Conservation (phyloP, 2,329 filamentous ascomycete species). For the Monosporascus sp. region DNA sequence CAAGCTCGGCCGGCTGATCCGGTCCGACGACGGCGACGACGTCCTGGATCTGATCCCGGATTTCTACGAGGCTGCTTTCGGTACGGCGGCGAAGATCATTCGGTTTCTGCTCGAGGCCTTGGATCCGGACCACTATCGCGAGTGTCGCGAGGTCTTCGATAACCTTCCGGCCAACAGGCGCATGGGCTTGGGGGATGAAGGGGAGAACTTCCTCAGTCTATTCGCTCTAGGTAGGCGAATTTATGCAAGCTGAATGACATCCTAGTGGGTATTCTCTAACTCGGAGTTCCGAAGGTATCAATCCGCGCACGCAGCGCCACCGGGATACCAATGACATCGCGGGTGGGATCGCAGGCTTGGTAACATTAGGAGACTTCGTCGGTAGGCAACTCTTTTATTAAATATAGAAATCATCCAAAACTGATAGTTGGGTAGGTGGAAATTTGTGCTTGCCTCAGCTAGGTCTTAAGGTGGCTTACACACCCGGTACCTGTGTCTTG, state of each 20-base stretch:
- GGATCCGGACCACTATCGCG: not conserved
- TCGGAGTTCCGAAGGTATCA: not conserved
- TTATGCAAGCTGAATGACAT: too few species aligned
- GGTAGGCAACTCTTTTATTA: not conserved
- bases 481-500: slow-evolving; percentile 6
- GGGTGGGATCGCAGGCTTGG: slow-evolving; percentile 3
- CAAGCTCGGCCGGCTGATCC: not conserved
- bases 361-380: slow-evolving; percentile 5
- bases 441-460: slow-evolving; percentile 6
- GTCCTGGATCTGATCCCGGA: not conserved
- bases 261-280: too few species aligned
- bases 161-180: not conserved
- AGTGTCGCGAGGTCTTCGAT: not conserved
- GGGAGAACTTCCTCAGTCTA: slow-evolving; percentile 2
- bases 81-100: slow-evolving; percentile 1
- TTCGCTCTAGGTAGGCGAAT: slow-evolving; percentile 1
- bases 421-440: too few species aligned
- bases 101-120: slow-evolving; percentile 2
- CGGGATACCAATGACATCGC: slow-evolving; percentile 3
- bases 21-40: not conserved
- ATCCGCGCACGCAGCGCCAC: slow-evolving; percentile 5
- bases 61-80: not conserved
- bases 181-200: not conserved
- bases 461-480: slow-evolving; percentile 6
- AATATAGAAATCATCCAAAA: too few species aligned